Conservation (phyloP, 2,329 filamentous ascomycete species). For the Clarireedia homoeocarpa region DNA sequence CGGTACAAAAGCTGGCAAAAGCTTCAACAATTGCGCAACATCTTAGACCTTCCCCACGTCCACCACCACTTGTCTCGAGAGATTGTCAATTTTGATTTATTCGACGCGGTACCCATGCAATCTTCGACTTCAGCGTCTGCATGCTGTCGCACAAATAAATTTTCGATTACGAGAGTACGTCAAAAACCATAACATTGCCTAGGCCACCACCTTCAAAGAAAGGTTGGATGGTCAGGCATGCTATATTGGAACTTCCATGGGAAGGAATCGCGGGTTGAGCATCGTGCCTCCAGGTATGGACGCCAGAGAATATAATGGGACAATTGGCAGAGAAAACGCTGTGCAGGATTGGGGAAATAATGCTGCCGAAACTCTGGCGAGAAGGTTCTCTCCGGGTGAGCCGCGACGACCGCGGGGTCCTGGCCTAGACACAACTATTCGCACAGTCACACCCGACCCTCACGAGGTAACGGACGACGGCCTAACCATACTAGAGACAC, state of each 20-base stretch:
- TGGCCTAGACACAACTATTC: conserved; percentile 41
- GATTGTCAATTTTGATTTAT: background rate
- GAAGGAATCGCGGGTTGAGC: conserved; percentile 31
- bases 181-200: background rate
- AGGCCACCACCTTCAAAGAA: background rate
- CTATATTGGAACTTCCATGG: conserved; percentile 22
- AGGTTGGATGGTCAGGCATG: conserved; percentile 10
- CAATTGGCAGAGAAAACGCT: conserved; percentile 24
- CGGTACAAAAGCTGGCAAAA: conserved; percentile 8
- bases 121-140: conserved; percentile 4
- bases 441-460: conserved; percentile 59
- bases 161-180: conserved; percentile 3
- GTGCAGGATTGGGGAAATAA: conserved; percentile 25
- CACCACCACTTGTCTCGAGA: conserved; percentile 4
- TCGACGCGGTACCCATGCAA: conserved; percentile 6
- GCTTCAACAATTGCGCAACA: conserved; percentile 8
- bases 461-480: conserved; percentile 21
- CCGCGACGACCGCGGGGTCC: conserved; percentile 20
- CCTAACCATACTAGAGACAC: conserved; percentile 12
- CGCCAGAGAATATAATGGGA: conserved; percentile 33
- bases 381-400: conserved; percentile 18
- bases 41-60: conserved; percentile 9
- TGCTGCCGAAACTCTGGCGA: conserved; percentile 22
- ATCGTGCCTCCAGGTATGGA: conserved; percentile 39
- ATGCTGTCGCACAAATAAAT: conserved; percentile 4